Base-by-base conservation (phyloP, 441 rosid species). In the Adansonia grandidieri region DNA sequence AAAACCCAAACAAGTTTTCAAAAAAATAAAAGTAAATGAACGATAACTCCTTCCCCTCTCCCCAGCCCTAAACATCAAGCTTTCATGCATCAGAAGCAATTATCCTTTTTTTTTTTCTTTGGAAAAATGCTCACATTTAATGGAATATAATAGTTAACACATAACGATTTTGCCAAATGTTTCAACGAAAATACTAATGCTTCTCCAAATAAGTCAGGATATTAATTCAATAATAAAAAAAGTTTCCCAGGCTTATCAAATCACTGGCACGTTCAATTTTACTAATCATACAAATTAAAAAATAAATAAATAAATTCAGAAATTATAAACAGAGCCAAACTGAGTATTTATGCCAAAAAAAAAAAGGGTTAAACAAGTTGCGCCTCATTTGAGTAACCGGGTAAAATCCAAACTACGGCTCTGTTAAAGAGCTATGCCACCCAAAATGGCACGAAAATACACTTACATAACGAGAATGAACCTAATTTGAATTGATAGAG, bases 401-500 rank as follows among this genome's bases (percentile, higher is more conserved):
- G 10, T 6, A 19, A 57, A 73, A 56, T 57, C 64, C 32, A 37
- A 72, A 37, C 24, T 53, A 32, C 13, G 28, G 32, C 15, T 17
- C n/a, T 24, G 32, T 32, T 51, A 42, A 51, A 64, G 58, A 63
- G 19, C 62, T 15, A 10, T 17, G 17, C 19, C 15, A 24, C 10
- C 58, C n/a, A 63, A 61, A 62, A 50, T 28, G 17, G 20, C 62
- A 15, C 44, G 51, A 17, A 54, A 56, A 73, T 17, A 19, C 13
- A 53, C 62, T 28, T 28, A 0, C 2, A 54, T 14, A 54, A 8
- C 19, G 19, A 56, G 11, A 73, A 19, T 17, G 75, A 71, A 56
- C 75, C 82, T 82, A 82, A 66, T 40, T 73, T 74, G 56, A 70
- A 2, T 1, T 14, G 2, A 48, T 2, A 28, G 69, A 48, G 17